phyloP scores from a whole-genome alignment of 345 rosid genomes.

The Schrenkiella parvula region DNA sequence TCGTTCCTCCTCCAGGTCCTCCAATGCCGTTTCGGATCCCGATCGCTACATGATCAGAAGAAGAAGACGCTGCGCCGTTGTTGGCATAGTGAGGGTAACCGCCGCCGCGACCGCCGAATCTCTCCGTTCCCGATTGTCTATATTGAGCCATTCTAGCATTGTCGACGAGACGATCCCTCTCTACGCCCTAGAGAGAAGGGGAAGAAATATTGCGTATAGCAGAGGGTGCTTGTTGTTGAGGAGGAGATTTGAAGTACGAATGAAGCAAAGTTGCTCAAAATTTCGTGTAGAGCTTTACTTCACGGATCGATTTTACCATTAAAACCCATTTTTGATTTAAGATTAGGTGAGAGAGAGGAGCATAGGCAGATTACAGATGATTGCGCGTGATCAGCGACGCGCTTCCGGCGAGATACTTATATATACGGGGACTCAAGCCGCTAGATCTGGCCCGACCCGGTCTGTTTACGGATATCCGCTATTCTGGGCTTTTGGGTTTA shows the following conservation, averaged over 20 bases:
- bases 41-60: slow-evolving; percentile 57
- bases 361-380: slow-evolving; percentile 7
- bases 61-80: slow-evolving; percentile 39
- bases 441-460: slow-evolving; percentile 25
- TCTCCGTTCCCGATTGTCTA: slow-evolving; percentile 76
- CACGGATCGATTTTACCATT: slow-evolving; percentile 17
- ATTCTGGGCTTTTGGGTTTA: neutral
- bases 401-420: slow-evolving; percentile 11
- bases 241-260: slow-evolving; percentile 28
- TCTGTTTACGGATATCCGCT: neutral
- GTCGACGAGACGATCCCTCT: slow-evolving; percentile 4
- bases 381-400: slow-evolving; percentile 31
- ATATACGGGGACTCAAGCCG: neutral
- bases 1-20: slow-evolving; percentile 14
- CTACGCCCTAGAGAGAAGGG: slow-evolving; percentile 9
- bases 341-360: neutral
- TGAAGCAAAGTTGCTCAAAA: slow-evolving; percentile 30
- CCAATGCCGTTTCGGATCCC: slow-evolving; percentile 45
- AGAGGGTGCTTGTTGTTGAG: neutral
- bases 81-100: slow-evolving; percentile 31
- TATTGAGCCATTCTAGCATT: slow-evolving; percentile 78
- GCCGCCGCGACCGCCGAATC: slow-evolving; percentile 34
- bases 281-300: too few species aligned
- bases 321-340: neutral
- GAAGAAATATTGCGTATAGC: neutral